Evolutionary conservation across 257 asterid genomes (phyloP).

Genomic region (Thymus quinquecostatus): DNA sequence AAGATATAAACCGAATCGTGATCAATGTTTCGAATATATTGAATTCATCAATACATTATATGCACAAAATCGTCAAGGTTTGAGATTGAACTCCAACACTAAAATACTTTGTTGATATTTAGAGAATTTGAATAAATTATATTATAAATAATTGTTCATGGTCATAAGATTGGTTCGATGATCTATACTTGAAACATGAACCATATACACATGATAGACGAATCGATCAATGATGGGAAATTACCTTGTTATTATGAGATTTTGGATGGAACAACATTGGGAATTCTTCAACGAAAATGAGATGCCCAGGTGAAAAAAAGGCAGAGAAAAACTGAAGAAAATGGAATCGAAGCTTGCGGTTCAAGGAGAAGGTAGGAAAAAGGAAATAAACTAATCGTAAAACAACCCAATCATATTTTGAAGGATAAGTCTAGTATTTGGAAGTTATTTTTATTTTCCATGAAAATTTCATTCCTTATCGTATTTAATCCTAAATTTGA

Average conservation of each 20-base stretch:
- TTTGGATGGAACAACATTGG: conserved; percentile 38
- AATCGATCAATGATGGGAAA: background rate
- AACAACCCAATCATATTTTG: background rate
- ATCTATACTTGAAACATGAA: background rate
- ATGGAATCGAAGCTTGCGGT: background rate
- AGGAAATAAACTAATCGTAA: background rate
- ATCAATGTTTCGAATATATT: background rate
- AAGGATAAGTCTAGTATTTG: background rate
- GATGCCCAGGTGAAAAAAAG: conserved; percentile 31
- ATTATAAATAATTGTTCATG: background rate
- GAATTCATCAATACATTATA: background rate
- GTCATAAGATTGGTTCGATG: background rate
- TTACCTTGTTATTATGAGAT: conserved; percentile 45
- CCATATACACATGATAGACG: background rate
- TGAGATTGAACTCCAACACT: background rate
- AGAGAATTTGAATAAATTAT: background rate
- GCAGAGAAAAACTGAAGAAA: conserved; percentile 28
- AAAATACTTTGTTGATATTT: background rate
- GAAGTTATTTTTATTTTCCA: too few relatives aligned
- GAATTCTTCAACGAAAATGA: conserved; percentile 21
- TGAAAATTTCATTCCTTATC: too few relatives aligned
- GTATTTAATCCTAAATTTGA: too few relatives aligned
- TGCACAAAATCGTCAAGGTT: background rate
- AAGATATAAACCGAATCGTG: background rate
- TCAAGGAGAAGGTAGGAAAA: background rate